Base-by-base conservation (phyloP, 495 filamentous ascomycete genomes). In the Tuber borchii region DNA sequence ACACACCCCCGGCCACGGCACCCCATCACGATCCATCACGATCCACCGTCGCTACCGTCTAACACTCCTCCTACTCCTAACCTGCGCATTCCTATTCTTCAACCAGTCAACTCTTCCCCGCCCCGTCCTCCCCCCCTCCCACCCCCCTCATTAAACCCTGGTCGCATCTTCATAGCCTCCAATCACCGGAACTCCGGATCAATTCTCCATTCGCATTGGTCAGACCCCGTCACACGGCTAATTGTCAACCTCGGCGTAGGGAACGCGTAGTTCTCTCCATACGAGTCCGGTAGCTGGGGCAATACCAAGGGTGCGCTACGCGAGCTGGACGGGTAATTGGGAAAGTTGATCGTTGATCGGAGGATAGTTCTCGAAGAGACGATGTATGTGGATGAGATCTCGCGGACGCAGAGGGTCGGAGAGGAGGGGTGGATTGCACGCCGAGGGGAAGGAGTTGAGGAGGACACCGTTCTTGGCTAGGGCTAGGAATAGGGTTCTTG, bases 201-300 rank as follows among this genome's bases (percentile, higher is more conserved):
- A 34, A 87, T 93, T 43, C 85, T 94, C 16, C 86, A 88, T 6
- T 85, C 83, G 16, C 85, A 88, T 76, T 93, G 91, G 91, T 91
- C 86, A 81, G 79, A 84, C 40, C 89, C 88, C 2, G 83, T 93
- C 9, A 26, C 91, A 2, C 84, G 87, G 1, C 85, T 93, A 46
- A 86, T 87, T 34, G 79, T 85, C 43, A 78, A 86, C n/a, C 84
- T 93, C 2, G 92, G 91, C 0, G 77, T 88, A n/a, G 0, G 85
- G n/a, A 93, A 93, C 79, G 86, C 92, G 19, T 93, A 88, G 79
- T 87, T 94, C 69, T 90, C 88, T 48, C 86, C 93, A n/a, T 88
- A 89, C 77, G 92, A 93, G 79, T 90, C 88, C 74, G 91, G 91
- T 10, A 92, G 90, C 80, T 90, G 87, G 85, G 92, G 93, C 82